These are phyloP conservation scores for Cyberlindnera xylosilytica DNA, from an alignment of 805 yeast genomes.

Conservation along the genomic window DNA sequence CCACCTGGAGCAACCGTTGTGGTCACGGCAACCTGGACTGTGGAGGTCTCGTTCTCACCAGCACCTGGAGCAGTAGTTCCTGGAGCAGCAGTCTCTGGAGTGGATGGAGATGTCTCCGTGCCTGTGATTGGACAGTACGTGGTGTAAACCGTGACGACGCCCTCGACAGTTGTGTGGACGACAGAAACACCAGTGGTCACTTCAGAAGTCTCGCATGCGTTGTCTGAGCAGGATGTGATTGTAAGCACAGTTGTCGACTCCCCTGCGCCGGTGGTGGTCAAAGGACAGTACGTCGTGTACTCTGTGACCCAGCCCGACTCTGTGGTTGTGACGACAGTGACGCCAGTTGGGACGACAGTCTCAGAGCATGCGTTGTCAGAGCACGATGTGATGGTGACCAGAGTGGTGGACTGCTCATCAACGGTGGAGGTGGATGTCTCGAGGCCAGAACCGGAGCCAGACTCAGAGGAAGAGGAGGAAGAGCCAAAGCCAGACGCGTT, in stretches of 20 bases:
- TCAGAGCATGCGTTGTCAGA: no score
- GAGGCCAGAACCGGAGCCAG: conserved; percentile 27
- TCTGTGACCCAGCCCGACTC: background rate
- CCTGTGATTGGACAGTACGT: background rate
- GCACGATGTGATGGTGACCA: conserved; percentile 2
- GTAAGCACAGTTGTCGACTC: conserved; percentile 2
- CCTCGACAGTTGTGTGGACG: conserved; percentile 4
- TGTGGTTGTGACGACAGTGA: background rate
- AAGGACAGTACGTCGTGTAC: background rate
- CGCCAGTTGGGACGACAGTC: background rate
- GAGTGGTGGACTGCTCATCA: conserved; percentile 1
- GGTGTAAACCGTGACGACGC: conserved; percentile 1
- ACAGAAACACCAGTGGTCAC: background rate
- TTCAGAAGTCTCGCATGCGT: conserved; percentile 5
- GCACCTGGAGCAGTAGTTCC: background rate
- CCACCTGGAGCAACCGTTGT: no score
- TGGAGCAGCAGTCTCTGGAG: background rate
- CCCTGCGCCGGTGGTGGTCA: background rate
- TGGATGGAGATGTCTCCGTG: no score
- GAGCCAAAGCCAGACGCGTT: background rate
- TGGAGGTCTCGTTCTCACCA: no score
- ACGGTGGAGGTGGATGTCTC: background rate
- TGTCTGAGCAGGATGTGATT: conserved; percentile 1
- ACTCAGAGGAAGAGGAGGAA: background rate
- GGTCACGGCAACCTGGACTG: no score